Percentiles rank a stretch among this genome's conserved stretches.
Conservation (phyloP, 2,329 filamentous ascomycete genomes). For the Colletotrichum karsti region DNA sequence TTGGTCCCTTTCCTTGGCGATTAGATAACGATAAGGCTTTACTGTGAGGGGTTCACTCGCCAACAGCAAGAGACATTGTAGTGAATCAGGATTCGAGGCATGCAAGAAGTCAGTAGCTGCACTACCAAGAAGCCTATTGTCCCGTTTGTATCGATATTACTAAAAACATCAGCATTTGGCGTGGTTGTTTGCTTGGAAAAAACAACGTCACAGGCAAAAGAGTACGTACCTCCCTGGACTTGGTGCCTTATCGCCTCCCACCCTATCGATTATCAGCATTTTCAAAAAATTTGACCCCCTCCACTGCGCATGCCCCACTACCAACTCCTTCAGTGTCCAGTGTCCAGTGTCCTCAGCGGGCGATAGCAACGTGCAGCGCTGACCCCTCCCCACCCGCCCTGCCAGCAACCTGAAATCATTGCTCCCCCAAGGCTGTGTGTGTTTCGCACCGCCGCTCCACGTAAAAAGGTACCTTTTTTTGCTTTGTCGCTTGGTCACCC, state of each 20-base stretch:
- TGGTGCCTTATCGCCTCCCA: constrained; percentile 27
- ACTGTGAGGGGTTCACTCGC: neutral
- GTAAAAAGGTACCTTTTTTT: neutral
- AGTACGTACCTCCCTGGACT: constrained; percentile 2
- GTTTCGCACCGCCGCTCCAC: constrained; percentile 26
- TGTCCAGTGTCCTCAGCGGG: too few species aligned
- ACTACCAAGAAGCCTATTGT: neutral
- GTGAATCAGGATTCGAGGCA: neutral
- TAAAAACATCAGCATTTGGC: neutral
- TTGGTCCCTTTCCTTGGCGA: neutral
- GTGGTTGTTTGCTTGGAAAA: neutral
- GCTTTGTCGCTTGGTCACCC: constrained; percentile 25
- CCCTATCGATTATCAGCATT: constrained; percentile 28
- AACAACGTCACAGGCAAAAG: neutral
- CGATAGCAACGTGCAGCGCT: too few species aligned
- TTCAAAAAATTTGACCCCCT: constrained; percentile 22
- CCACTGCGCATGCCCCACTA: neutral
- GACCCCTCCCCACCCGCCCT: constrained; percentile 19
- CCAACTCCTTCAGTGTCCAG: neutral
- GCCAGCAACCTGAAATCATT: constrained; percentile 5
- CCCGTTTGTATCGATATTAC: neutral
- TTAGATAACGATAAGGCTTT: constrained; percentile 10
- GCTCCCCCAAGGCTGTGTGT: constrained; percentile 14
- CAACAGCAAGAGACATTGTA: neutral
- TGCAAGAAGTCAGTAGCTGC: too few species aligned